These are phyloP conservation scores for Rhamnella rubrinervis DNA, from an alignment of 331 rosid genomes.

Conservation along the genomic window DNA sequence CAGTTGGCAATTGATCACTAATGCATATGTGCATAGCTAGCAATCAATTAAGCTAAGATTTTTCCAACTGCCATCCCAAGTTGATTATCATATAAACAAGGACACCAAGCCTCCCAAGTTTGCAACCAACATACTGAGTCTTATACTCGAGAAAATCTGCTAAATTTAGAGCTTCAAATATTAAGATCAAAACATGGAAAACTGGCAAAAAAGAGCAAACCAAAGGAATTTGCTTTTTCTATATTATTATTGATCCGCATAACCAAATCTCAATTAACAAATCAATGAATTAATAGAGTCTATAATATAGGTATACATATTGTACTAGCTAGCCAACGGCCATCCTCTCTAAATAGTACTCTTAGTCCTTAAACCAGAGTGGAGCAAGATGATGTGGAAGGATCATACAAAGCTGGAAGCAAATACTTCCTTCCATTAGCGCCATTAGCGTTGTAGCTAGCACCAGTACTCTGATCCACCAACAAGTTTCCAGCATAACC, in stretches of 20 bases:
- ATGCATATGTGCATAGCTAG: too few relatives aligned
- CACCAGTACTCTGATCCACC: constrained; percentile 54
- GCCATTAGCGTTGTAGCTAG: constrained; percentile 71
- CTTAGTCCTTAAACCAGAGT: constrained; percentile 40
- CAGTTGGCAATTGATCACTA: too few relatives aligned
- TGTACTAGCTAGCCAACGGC: background rate
- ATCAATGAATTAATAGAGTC: background rate
- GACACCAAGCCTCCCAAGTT: too few relatives aligned
- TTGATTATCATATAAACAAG: too few relatives aligned
- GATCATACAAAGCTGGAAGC: constrained; percentile 71
- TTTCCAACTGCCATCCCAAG: too few relatives aligned
- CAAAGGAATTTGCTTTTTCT: background rate
- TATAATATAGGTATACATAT: background rate
- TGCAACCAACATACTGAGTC: too few relatives aligned
- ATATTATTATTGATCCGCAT: background rate
- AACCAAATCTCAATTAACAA: background rate
- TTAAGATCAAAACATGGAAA: background rate
- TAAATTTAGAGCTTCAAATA: background rate
- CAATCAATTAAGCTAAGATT: too few relatives aligned
- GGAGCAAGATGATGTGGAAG: constrained; percentile 50
- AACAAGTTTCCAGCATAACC: constrained; percentile 62
- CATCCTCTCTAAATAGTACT: background rate
- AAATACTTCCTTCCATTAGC: constrained; percentile 57
- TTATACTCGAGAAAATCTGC: too few relatives aligned
- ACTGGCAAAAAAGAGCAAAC: background rate